Evolutionary conservation across 176 grass and related monocot genomes (phyloP), one percentile per base, ranked within the genome.

Genomic region (Alloteropsis semialata): DNA sequence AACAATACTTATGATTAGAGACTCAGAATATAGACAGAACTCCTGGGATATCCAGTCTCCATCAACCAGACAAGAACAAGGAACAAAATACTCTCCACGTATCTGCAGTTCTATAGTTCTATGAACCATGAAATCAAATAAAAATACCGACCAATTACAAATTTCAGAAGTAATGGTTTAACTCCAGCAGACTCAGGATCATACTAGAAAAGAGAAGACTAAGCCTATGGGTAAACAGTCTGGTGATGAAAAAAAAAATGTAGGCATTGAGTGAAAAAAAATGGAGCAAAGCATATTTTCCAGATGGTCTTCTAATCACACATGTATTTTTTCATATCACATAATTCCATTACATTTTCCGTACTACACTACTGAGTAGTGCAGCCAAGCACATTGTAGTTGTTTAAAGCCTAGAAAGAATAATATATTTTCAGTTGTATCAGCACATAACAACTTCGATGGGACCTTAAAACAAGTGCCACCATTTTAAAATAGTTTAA

Each of bases 1-100:
- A 59, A 79, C 72, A 64, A 84, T 27, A 58, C 48, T 24, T 45
- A 29, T 10, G 25, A 30, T 59, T 75, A 64, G 64, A 73, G 67
- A 84, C 24, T 74, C 48, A 75, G 51, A 14, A 25, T 60, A 61
- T 53, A 45, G 3, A 67, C 3, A 30, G 11, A 75, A 34, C 33
- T 61, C 16, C n/a, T 8, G 24, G 45, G 49, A 48, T 59, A 49
- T 44, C 33, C 49, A 84, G 34, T 33, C 51, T 39, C n/a, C 32
- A 79, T n/a, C 6, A 16, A 10, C 34, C 16, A 37, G 41, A 33
- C 65, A 88, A 78, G 53, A 62, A 75, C 72, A 13, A 60, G 17
- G 39, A 79, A 58, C 24, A 56, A 17, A 67, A 50, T 76, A 62
- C 54, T 33, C 62, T 53, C 77, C 45, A 80, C 39, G 14, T 38